Evolutionary conservation across 805 yeast species (phyloP).

Genomic region (Pichia insulana): DNA sequence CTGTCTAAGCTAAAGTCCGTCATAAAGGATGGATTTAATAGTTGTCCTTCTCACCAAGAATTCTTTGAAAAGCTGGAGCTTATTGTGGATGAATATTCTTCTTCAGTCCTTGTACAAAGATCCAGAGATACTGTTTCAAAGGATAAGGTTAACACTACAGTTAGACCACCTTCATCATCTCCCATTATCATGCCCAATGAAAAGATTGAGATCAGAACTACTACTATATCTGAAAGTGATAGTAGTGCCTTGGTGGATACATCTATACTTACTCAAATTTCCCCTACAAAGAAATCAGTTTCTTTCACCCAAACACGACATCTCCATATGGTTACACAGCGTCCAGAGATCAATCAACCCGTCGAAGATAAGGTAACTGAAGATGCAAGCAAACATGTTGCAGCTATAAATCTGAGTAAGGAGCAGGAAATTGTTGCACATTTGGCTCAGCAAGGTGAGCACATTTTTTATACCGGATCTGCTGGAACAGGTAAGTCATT

Average conservation of each 20-base stretch:
- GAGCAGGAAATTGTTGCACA: slow-evolving; percentile 64
- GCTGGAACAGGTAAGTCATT: slow-evolving; percentile 99
- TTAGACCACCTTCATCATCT: no score
- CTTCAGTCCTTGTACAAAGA: no score
- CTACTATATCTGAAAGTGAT: neutral
- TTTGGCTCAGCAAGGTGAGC: slow-evolving; percentile 51
- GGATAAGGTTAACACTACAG: no score
- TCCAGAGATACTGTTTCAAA: no score
- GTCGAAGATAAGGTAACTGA: neutral
- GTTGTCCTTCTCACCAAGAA: no score
- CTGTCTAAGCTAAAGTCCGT: no score
- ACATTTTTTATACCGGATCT: slow-evolving; percentile 89
- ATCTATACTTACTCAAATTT: neutral
- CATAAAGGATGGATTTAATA: no score
- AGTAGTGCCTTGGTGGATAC: neutral
- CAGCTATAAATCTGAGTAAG: slow-evolving; percentile 29
- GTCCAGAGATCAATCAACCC: neutral
- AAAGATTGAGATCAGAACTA: no score
- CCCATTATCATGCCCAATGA: no score
- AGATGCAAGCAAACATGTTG: neutral
- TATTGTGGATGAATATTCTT: no score
- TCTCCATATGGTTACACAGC: slow-evolving; percentile 5
- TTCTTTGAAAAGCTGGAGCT: no score
- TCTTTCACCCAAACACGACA: neutral
- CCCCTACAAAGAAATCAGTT: neutral